Evolutionary conservation across 2,329 filamentous ascomycete genomes (phyloP).

Genomic region (Trichoderma lentiforme): DNA sequence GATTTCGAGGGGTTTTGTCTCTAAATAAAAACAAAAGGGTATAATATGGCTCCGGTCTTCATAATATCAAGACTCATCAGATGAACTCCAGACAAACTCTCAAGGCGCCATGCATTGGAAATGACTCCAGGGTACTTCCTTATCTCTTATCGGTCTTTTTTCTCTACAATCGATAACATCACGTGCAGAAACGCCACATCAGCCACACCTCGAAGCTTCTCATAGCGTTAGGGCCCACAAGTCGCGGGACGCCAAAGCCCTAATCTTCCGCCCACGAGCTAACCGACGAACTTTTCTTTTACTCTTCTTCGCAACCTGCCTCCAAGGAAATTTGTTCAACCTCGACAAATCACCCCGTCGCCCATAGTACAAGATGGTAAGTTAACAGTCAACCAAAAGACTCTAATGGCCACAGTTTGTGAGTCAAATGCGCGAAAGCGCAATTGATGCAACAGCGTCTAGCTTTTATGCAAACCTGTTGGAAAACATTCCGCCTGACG

Average conservation of each 20-base stretch:
- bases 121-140: background rate
- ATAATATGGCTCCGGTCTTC: background rate
- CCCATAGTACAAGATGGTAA: constrained; percentile 43
- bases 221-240: background rate
- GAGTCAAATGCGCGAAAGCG: constrained; percentile 34
- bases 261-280: constrained; percentile 37
- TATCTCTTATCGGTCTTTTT: background rate
- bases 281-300: constrained; percentile 30
- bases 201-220: background rate
- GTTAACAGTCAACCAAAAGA: constrained; percentile 31
- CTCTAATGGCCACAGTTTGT: constrained; percentile 40
- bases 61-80: background rate
- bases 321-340: constrained; percentile 35
- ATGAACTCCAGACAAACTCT: background rate
- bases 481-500: constrained; percentile 34
- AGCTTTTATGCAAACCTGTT: constrained; percentile 31
- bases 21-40: background rate
- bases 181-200: constrained; percentile 11
- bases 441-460: constrained; percentile 34
- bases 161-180: background rate
- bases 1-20: background rate
- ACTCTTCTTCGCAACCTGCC: constrained; percentile 25
- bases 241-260: constrained; percentile 31
- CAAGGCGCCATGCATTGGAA: background rate
- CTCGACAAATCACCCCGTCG: constrained; percentile 34